phyloP scores from a whole-genome alignment of 768 basidiomycete species.

The Hygrocybe punicea region DNA sequence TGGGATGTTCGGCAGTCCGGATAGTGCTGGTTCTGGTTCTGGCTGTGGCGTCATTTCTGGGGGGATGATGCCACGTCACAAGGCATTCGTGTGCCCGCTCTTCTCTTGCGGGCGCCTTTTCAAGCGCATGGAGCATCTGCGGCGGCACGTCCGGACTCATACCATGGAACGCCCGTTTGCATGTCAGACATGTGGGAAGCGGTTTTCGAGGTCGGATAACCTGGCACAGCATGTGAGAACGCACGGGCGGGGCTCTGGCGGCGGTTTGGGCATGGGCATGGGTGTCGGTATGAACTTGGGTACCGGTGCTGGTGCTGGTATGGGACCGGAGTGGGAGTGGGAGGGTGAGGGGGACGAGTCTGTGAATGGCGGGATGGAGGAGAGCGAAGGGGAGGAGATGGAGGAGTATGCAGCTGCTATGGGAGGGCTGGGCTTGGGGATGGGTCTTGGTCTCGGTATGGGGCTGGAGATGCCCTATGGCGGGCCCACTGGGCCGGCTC shows the following conservation, averaged over 20 bases:
- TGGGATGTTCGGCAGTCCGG: not conserved
- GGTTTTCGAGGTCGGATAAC: constrained; percentile 87
- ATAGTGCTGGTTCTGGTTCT: not conserved
- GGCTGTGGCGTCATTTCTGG: constrained; percentile 23
- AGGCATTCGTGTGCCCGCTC: constrained; percentile 78
- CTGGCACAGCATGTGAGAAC: constrained; percentile 83
- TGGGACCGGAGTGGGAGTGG: constrained; percentile 9
- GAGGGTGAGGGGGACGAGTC: constrained; percentile 6
- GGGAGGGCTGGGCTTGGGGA: constrained; percentile 14
- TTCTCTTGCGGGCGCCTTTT: constrained; percentile 81
- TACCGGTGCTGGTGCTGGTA: not conserved
- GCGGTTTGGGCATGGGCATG: constrained; percentile 16
- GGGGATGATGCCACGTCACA: constrained; percentile 40
- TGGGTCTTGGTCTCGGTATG: constrained; percentile 21
- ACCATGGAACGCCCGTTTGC: constrained; percentile 83
- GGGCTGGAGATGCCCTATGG: constrained; percentile 31
- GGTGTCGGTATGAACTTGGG: constrained; percentile 10
- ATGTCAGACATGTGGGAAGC: constrained; percentile 71
- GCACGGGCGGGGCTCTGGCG: constrained; percentile 42
- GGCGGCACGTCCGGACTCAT: constrained; percentile 83
- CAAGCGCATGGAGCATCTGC: constrained; percentile 90
- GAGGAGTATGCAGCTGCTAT: constrained; percentile 17
- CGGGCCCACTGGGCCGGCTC: constrained; percentile 33
- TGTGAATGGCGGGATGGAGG: constrained; percentile 20
- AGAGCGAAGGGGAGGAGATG: constrained; percentile 22